A percentile compares a stretch with the other conserved stretches of the same genome.
phyloP scores from a whole-genome alignment of 345 rosid species.

The Boechera stricta region DNA sequence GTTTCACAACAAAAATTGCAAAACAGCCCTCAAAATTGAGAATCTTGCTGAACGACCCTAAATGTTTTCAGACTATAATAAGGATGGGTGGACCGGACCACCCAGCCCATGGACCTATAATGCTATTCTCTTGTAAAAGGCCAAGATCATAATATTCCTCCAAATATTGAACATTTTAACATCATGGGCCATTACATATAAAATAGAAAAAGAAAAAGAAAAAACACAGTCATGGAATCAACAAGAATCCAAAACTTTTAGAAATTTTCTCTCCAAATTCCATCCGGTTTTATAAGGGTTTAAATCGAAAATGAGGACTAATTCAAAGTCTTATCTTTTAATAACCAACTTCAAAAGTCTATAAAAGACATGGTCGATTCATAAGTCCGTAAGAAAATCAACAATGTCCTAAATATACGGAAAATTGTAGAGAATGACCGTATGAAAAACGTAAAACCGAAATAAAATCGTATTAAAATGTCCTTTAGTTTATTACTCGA shows the following conservation, averaged over 20 bases:
- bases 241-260: conserved; percentile 14
- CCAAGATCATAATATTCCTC: conserved; percentile 2
- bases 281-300: conserved; percentile 11
- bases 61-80: not conserved
- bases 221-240: not conserved
- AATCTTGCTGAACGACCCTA: not conserved
- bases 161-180: not conserved
- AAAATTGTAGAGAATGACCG: not conserved
- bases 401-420: conserved; percentile 1
- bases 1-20: not conserved
- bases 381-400: not conserved
- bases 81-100: conserved; percentile 36
- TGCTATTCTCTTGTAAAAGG: not conserved
- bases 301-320: not conserved
- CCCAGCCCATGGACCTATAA: conserved; percentile 34
- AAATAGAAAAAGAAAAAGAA: not conserved
- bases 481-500: not conserved
- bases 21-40: not conserved
- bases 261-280: conserved; percentile 28
- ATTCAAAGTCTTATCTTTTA: conserved; percentile 5
- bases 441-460: not conserved
- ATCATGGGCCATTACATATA: not conserved
- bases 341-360: not conserved
- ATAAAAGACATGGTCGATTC: not conserved
- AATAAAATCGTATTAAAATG: not conserved